A percentile compares a stretch with the other conserved stretches of the same genome.
Evolutionary conservation across 495 filamentous ascomycete genomes (phyloP).

Genomic region (Jackrogersella multiformis): DNA sequence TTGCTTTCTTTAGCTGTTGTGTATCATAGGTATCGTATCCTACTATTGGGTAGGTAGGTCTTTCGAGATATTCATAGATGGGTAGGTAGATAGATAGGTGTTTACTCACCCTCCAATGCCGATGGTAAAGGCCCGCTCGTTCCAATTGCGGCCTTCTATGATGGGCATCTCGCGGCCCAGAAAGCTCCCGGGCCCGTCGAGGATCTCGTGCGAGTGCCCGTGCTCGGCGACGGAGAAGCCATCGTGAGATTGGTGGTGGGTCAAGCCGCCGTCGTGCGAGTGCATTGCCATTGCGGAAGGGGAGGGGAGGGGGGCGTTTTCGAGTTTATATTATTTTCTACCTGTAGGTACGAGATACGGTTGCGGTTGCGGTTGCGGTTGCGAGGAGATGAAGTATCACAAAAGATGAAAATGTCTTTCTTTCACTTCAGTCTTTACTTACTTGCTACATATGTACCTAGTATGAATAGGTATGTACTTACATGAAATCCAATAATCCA

Average conservation of each 20-base stretch:
- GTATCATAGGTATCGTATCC: background rate
- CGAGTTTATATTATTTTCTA: background rate
- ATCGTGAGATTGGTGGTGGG: constrained; percentile 66
- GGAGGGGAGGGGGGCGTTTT: background rate
- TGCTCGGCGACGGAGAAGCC: constrained; percentile 76
- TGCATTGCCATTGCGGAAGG: constrained; percentile 42
- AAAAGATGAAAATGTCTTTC: background rate
- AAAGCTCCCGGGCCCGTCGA: constrained; percentile 92
- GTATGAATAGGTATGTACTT: too few relatives aligned
- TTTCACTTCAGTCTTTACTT: background rate
- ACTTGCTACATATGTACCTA: too few relatives aligned
- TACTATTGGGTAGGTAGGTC: background rate
- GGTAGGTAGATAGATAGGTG: background rate
- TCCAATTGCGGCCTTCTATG: constrained; percentile 86
- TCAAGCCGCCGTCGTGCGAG: constrained; percentile 67
- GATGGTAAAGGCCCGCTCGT: constrained; percentile 90
- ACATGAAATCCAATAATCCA: background rate
- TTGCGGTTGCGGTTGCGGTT: too few relatives aligned
- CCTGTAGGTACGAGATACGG: too few relatives aligned
- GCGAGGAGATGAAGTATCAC: too few relatives aligned
- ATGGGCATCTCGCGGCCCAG: constrained; percentile 93
- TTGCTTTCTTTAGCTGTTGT: too few relatives aligned
- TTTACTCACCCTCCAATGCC: constrained; percentile 89
- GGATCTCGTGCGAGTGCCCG: constrained; percentile 94
- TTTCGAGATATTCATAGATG: background rate